Conservation (phyloP, 345 rosid genomes). For the Eucalyptus leucophloia region DNA sequence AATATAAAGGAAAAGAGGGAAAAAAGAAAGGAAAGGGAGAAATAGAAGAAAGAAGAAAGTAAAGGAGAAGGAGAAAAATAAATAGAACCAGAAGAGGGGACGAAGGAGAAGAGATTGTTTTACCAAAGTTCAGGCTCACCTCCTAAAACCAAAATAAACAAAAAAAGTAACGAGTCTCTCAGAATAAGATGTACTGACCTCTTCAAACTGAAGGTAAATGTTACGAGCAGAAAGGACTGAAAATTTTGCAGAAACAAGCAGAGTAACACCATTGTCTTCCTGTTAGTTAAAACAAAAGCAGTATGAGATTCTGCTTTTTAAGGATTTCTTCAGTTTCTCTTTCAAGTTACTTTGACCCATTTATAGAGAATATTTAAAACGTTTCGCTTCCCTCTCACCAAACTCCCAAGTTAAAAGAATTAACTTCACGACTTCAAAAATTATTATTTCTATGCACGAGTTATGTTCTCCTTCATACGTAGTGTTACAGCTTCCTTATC, state of each 20-base stretch:
- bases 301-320: neutral
- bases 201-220: constrained; percentile 81
- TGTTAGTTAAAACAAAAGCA: constrained; percentile 5
- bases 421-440: neutral
- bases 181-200: constrained; percentile 34
- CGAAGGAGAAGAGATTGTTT: neutral
- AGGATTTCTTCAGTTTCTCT: neutral
- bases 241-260: constrained; percentile 84
- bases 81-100: neutral
- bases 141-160: neutral
- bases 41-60: neutral
- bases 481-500: neutral
- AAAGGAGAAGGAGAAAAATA: neutral
- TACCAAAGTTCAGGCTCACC: neutral
- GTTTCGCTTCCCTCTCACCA: neutral
- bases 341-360: neutral
- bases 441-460: neutral
- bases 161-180: neutral
- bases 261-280: constrained; percentile 88
- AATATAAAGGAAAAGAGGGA: neutral
- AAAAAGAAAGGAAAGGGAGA: neutral
- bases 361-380: neutral
- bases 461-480: neutral
- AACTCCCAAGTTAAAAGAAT: neutral
- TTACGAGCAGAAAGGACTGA: constrained; percentile 57